These are phyloP conservation scores for Persicaria maculosa DNA, from an alignment of 148 eudicot genomes.

Conservation along the genomic window DNA sequence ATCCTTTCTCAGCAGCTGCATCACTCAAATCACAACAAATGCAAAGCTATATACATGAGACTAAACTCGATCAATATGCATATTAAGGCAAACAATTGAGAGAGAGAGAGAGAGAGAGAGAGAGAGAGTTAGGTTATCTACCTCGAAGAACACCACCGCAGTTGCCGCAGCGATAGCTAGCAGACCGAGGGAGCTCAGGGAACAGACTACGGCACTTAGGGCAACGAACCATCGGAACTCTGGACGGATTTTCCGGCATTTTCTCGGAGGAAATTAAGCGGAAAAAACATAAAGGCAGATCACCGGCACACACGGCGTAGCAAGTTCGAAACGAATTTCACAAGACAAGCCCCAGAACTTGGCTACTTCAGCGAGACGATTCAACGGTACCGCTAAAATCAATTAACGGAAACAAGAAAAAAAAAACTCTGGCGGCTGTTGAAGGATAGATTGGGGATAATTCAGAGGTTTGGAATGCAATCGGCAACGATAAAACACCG, in stretches of 20 bases:
- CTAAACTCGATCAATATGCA: not conserved
- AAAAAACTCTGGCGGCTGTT: not conserved
- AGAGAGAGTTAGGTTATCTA: slow-evolving; percentile 15
- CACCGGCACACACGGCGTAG: not conserved
- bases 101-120: not conserved
- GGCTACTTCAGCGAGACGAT: not conserved
- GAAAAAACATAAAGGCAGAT: not conserved
- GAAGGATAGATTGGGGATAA: not conserved
- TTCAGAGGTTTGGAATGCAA: not conserved
- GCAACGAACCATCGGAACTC: slow-evolving; percentile 67
- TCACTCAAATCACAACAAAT: not conserved
- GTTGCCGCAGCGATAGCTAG: slow-evolving; percentile 76
- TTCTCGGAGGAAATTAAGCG: slow-evolving; percentile 20
- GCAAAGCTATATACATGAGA: slow-evolving; percentile 6
- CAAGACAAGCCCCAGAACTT: not conserved
- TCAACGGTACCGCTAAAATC: not conserved
- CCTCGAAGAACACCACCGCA: slow-evolving; percentile 86
- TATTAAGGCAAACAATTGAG: slow-evolving; percentile 8
- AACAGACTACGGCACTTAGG: slow-evolving; percentile 73
- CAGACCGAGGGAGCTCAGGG: slow-evolving; percentile 60
- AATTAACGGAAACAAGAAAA: not conserved
- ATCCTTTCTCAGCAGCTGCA: slow-evolving; percentile 40
- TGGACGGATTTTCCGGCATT: slow-evolving; percentile 48
- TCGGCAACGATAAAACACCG: slow-evolving; percentile 1
- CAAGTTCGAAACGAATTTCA: not conserved